phyloP scores from a whole-genome alignment of 2,329 filamentous ascomycete genomes.

The Alternaria consortialis region DNA sequence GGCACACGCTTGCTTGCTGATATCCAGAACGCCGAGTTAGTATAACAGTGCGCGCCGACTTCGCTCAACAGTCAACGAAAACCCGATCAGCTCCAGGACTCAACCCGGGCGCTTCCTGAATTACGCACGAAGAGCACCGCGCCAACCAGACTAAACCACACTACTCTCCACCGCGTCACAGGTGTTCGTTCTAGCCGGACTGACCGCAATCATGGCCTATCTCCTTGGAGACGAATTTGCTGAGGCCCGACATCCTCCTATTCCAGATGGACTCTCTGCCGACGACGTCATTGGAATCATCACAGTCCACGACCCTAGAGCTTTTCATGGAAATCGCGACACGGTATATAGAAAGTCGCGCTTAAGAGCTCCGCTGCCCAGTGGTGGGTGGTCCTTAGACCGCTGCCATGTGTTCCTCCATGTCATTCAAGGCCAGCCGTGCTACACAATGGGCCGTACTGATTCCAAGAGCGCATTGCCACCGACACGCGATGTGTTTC shows the following conservation, averaged over 20 bases:
- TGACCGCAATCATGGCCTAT: background rate
- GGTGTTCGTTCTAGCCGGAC: background rate
- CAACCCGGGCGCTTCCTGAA: background rate
- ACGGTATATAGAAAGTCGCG: conserved; percentile 6
- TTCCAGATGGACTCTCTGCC: conserved; percentile 8
- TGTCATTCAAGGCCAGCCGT: conserved; percentile 1
- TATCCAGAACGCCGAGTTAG: background rate
- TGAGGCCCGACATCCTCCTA: conserved; percentile 6
- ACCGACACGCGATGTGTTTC: conserved; percentile 22
- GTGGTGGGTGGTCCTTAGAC: background rate
- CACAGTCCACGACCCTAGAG: conserved; percentile 17
- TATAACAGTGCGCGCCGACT: background rate
- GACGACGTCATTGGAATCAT: conserved; percentile 23
- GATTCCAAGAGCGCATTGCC: background rate
- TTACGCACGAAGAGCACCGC: background rate
- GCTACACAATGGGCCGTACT: conserved; percentile 18
- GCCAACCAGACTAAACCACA: background rate
- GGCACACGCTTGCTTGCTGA: background rate
- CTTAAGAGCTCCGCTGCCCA: background rate
- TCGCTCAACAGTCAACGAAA: background rate
- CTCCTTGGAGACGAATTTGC: background rate
- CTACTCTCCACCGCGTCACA: background rate
- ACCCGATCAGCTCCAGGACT: background rate
- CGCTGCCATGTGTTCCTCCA: conserved; percentile 22
- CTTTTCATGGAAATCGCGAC: conserved; percentile 11